Evolutionary conservation across 2,329 filamentous ascomycete species (phyloP).

Genomic region (Fusarium praegraminearum): DNA sequence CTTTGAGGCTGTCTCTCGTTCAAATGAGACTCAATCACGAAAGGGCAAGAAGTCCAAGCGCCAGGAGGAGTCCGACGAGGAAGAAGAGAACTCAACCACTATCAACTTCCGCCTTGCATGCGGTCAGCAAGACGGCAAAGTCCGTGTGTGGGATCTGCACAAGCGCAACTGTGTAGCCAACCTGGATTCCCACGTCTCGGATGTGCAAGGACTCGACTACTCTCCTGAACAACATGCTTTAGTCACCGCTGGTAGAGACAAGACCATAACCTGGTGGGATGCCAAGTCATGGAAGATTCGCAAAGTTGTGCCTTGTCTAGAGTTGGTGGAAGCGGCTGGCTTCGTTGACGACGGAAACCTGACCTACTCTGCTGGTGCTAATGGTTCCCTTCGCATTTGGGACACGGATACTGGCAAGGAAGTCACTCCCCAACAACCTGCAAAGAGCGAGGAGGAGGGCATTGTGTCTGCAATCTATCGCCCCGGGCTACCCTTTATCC

Average conservation of each 20-base stretch:
- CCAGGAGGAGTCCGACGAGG: slow-evolving; percentile 55
- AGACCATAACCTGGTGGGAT: slow-evolving; percentile 95
- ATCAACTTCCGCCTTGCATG: slow-evolving; percentile 83
- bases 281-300: slow-evolving; percentile 84
- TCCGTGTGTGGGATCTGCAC: slow-evolving; percentile 91
- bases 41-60: slow-evolving; percentile 54
- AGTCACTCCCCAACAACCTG: slow-evolving; percentile 77
- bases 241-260: slow-evolving; percentile 89
- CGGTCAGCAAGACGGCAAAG: slow-evolving; percentile 92
- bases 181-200: slow-evolving; percentile 92
- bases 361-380: slow-evolving; percentile 87
- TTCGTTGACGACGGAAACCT: slow-evolving; percentile 79
- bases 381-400: slow-evolving; percentile 87
- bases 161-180: slow-evolving; percentile 82
- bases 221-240: slow-evolving; percentile 79
- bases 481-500: slow-evolving; percentile 73
- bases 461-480: slow-evolving; percentile 80
- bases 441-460: slow-evolving; percentile 70
- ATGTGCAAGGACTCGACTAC: slow-evolving; percentile 89
- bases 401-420: slow-evolving; percentile 81
- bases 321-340: slow-evolving; percentile 85
- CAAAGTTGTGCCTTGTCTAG: slow-evolving; percentile 84
- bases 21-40: slow-evolving; percentile 45
- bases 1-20: slow-evolving; percentile 76
- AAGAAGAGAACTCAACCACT: slow-evolving; percentile 58